A percentile compares a stretch with the other conserved stretches of the same genome.
phyloP scores from a whole-genome alignment of 2,329 filamentous ascomycete genomes.

The Fusarium hainanense region DNA sequence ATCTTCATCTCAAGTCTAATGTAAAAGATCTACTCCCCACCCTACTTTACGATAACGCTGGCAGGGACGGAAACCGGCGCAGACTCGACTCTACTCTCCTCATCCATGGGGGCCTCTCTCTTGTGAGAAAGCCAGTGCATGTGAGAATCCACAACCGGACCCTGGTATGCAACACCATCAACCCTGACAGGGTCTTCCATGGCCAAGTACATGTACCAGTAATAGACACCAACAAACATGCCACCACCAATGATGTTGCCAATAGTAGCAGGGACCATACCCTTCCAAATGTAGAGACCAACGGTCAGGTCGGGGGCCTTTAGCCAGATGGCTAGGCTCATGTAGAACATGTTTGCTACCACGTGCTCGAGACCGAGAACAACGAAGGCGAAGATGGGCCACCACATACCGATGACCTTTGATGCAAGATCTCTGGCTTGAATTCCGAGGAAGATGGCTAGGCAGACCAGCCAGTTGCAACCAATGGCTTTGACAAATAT shows the following conservation, averaged over 20 bases:
- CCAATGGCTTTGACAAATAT: constrained; percentile 67
- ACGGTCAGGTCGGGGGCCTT: constrained; percentile 57
- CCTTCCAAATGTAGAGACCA: constrained; percentile 67
- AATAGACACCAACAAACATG: constrained; percentile 60
- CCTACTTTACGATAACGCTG: neutral
- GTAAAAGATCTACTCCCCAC: neutral
- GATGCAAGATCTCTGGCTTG: constrained; percentile 62
- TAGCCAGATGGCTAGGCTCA: constrained; percentile 63
- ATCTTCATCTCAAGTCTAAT: neutral
- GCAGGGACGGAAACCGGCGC: constrained; percentile 11
- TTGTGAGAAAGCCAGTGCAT: constrained; percentile 16
- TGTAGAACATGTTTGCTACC: constrained; percentile 67
- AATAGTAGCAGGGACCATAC: constrained; percentile 62
- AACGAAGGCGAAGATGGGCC: constrained; percentile 66
- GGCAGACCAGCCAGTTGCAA: constrained; percentile 68
- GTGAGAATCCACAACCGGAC: constrained; percentile 6
- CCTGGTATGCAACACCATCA: constrained; percentile 26
- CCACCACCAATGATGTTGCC: constrained; percentile 66
- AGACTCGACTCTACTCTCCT: constrained; percentile 33
- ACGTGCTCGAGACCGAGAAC: constrained; percentile 66
- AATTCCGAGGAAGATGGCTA: constrained; percentile 61
- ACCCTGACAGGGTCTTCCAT: constrained; percentile 23
- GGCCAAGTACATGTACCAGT: constrained; percentile 42
- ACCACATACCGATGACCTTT: constrained; percentile 68
- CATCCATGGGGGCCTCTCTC: constrained; percentile 21